phyloP scores from a whole-genome alignment of 768 basidiomycete genomes.

The Tephrocybe sp. region DNA sequence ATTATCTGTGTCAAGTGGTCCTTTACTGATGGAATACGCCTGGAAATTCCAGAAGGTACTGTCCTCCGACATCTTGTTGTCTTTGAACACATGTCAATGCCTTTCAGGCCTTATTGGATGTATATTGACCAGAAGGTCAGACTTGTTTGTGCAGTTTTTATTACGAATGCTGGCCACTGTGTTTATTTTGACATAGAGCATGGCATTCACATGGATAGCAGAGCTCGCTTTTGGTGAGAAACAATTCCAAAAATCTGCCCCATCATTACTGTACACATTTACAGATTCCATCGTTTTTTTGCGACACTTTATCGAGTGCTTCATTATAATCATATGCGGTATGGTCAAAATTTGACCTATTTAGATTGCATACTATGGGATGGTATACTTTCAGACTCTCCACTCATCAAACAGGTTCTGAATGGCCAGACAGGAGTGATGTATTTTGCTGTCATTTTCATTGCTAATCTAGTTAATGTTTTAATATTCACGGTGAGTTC shows the following conservation, averaged over 20 bases:
- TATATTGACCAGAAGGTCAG: slow-evolving; percentile 30
- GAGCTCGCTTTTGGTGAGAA: slow-evolving; percentile 34
- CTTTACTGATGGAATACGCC: slow-evolving; percentile 33
- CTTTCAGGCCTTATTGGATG: slow-evolving; percentile 32
- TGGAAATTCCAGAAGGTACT: slow-evolving; percentile 30
- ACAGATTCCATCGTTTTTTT: slow-evolving; percentile 32
- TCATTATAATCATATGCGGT: slow-evolving; percentile 14
- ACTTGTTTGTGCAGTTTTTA: background rate
- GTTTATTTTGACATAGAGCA: slow-evolving; percentile 20
- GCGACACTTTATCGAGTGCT: slow-evolving; percentile 30
- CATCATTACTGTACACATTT: background rate
- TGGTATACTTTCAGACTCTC: slow-evolving; percentile 23
- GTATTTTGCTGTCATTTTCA: slow-evolving; percentile 5
- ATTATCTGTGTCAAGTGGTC: slow-evolving; percentile 33
- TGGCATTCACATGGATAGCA: slow-evolving; percentile 36
- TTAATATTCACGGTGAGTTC: slow-evolving; percentile 4
- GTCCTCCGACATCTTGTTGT: background rate
- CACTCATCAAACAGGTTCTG: no score
- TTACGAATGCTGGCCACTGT: background rate
- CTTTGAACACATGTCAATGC: background rate
- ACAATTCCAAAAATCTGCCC: background rate
- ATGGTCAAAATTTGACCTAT: slow-evolving; percentile 18
- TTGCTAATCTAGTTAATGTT: slow-evolving; percentile 3
- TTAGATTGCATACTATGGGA: slow-evolving; percentile 32
- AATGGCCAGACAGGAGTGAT: background rate